phyloP scores from a whole-genome alignment of 2,329 filamentous ascomycete genomes.

The Aspergillus carbonarius region DNA sequence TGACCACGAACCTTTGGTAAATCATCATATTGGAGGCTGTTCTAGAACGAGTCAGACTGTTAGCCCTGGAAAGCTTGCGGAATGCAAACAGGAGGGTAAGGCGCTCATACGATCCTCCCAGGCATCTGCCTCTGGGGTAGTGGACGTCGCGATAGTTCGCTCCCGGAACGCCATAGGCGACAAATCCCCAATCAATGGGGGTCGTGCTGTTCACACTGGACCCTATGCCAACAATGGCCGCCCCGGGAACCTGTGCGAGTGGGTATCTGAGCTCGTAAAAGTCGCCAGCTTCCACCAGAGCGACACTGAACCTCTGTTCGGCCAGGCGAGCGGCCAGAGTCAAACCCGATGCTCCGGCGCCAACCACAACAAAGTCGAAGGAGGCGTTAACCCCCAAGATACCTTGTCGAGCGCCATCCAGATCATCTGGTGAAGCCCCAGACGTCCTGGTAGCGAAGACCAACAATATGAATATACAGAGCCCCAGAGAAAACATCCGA shows the following conservation, averaged over 20 bases:
- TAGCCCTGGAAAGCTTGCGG: neutral
- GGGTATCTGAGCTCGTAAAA: slow-evolving; percentile 56
- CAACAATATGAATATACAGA: neutral
- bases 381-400: slow-evolving; percentile 12
- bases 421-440: neutral
- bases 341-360: slow-evolving; percentile 40
- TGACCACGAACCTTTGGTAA: slow-evolving; percentile 29
- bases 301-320: slow-evolving; percentile 45
- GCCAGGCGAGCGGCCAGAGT: slow-evolving; percentile 53
- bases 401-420: slow-evolving; percentile 1
- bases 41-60: slow-evolving; percentile 13
- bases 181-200: slow-evolving; percentile 53
- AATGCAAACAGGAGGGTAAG: neutral
- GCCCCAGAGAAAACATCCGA: neutral
- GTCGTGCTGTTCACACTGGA: slow-evolving; percentile 29
- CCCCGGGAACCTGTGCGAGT: slow-evolving; percentile 47
- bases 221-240: slow-evolving; percentile 24
- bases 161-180: slow-evolving; percentile 48
- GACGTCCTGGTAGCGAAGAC: neutral
- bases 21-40: slow-evolving; percentile 36
- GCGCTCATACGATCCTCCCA: slow-evolving; percentile 31
- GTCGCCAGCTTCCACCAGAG: slow-evolving; percentile 43
- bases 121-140: slow-evolving; percentile 29
- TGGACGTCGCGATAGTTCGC: slow-evolving; percentile 42
- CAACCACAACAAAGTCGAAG: slow-evolving; percentile 36